A percentile compares a stretch with the other conserved stretches of the same genome.
Evolutionary conservation across 257 asterid genomes (phyloP).

Genomic region (Solanum appendiculatum): DNA sequence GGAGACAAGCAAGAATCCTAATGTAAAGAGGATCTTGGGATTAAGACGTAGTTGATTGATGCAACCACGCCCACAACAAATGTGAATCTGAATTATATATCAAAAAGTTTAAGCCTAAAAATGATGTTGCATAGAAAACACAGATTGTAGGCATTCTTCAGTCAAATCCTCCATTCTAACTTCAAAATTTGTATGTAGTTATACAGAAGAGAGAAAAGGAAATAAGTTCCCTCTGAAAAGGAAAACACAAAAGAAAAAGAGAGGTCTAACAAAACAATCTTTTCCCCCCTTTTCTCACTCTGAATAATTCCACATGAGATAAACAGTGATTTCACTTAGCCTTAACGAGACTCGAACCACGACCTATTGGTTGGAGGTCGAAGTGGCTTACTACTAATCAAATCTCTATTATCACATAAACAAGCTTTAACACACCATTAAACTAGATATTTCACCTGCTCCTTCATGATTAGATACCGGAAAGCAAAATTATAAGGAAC

Average conservation of each 20-base stretch:
- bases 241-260: not conserved
- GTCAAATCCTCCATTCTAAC: not conserved
- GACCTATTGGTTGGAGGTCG: not conserved
- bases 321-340: not conserved
- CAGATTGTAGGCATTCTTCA: not conserved
- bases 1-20: not conserved
- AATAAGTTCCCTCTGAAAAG: not conserved
- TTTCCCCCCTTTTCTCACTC: not conserved
- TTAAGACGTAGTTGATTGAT: not conserved
- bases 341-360: not conserved
- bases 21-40: not conserved
- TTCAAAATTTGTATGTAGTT: not conserved
- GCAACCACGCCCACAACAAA: not conserved
- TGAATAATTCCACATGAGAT: not conserved
- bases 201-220: not conserved
- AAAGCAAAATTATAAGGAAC: constrained; percentile 60
- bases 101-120: not conserved
- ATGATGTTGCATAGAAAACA: not conserved
- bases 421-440: not conserved
- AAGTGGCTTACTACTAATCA: not conserved
- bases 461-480: constrained; percentile 66
- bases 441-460: constrained; percentile 42
- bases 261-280: not conserved
- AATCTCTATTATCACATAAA: not conserved
- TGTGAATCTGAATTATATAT: not conserved